Base-by-base conservation (phyloP, 768 basidiomycete species). In the Lentinus brumalis region DNA sequence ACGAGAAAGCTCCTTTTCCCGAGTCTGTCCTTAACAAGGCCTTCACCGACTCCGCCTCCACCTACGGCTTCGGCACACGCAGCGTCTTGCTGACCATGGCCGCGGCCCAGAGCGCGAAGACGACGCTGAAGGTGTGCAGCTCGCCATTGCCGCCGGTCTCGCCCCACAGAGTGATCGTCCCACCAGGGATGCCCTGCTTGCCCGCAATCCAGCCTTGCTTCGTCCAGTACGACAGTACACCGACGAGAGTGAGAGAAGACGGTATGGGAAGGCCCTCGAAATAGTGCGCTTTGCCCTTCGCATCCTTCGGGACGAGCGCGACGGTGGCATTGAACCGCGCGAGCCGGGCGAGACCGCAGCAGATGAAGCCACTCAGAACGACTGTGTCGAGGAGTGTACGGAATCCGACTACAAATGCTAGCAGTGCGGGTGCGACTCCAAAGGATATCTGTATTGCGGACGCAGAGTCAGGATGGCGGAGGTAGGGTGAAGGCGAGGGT, bases 311-410 rank as follows among this genome's bases (percentile, higher is more conserved):
- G 29, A 97, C 82, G 45, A 94, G 79, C 3, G 97, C 97, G 59
- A 97, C 96, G 0, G 97, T 99, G 9, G 96, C 97, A 74, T 99
- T 99, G 83, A 98, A 99, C 44, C 97, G 88, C 10, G 97, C 97
- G 38, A 99, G 88, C 52, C 97, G 89, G 18, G 97, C 97, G 54
- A 99, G 86, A 39, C 97, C 97, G 76, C 90, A 93, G 71, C 96
- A 98, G 67, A 97, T 94, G 74, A 98, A 99, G 53, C 86, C 84
- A 14, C 95, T 87, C 47, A 99, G 82, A 61, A 87, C 78, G 65
- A 96, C 82, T 2, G 90, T 92, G 78, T 99, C 97, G 60, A 97
- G 86, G 63, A 91, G 89, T 11, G 94, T 96, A 62, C 92, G 86
- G 57, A 98, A 84, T 56, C 97, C 97, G 56, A 98, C 82, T 51